Evolutionary conservation across 108 stramenopile genomes (phyloP), one percentile per base, ranked within the genome.

Genomic region (Skeletonema costatum): DNA sequence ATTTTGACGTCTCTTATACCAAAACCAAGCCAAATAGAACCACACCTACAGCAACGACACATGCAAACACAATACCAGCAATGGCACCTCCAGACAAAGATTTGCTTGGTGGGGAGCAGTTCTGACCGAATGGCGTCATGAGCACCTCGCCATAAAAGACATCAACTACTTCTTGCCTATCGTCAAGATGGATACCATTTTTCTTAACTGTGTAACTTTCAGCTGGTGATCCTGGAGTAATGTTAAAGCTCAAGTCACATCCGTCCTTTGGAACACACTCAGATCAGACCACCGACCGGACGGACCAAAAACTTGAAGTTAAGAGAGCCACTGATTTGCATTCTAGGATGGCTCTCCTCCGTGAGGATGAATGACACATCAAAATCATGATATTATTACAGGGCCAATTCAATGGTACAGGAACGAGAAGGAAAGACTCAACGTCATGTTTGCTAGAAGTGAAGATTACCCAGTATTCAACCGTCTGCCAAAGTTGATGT

Each of bases 401-500:
- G 72, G 72, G 13, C 25, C 60, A 31, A 39, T 60, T 33, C 67
- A 32, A 12, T 80, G 78, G 78, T 67, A 60, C 33, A 25, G 6
- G 1, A 60, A 60, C 5, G 68, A 80, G 30, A 64, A 33, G 42
- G 63, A 64, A 58, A 44, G 17, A n/a, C 32, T 77, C 41, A 33
- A n/a, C 25, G 30, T 59, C 21, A 42, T 56, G 19, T 32, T 60
- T 4, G 69, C 30, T 29, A 32, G 35, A 10, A 58, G 21, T 16
- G 71, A 46, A n/a, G 60, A 61, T 32, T 73, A 73, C 33, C 29
- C 78, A 25, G 60, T 80, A 42, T 51, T 80, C 31, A 46, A 60
- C 29, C 78, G 72, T 16, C 60, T 80, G n/a, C 72, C 71, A 41
- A 80, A 73, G 32, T 32, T 80, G 8, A 61, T 80, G 29, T 48